phyloP scores from a whole-genome alignment of 306 rosid genomes.

The Vigna nakashimae region DNA sequence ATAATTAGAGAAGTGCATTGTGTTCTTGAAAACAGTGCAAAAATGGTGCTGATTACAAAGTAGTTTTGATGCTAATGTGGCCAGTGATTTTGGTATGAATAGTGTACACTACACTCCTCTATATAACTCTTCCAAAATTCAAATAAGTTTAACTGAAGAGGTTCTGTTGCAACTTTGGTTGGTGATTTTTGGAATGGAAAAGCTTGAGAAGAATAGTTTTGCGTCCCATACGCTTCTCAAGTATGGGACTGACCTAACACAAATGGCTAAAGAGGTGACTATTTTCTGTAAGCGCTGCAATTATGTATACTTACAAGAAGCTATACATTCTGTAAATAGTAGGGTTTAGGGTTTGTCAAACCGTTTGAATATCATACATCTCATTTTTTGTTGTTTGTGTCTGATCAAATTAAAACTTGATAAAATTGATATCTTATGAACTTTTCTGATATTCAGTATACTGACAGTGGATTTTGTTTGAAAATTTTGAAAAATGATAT shows the following conservation, averaged over 20 bases:
- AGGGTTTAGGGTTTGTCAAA: too few species aligned
- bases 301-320: background rate
- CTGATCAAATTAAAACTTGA: too few species aligned
- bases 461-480: too few species aligned
- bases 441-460: too few species aligned
- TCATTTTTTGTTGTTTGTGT: too few species aligned
- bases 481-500: too few species aligned
- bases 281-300: background rate
- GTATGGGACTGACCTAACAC: background rate
- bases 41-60: background rate
- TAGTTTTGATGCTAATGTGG: background rate
- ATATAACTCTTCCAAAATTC: background rate
- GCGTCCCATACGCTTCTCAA: background rate
- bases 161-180: background rate
- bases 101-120: background rate
- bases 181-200: background rate
- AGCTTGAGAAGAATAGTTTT: background rate
- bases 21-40: background rate
- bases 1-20: background rate
- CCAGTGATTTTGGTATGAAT: background rate
- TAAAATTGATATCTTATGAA: too few species aligned
- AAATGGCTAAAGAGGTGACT: background rate
- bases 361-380: too few species aligned
- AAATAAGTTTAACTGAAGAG: background rate
- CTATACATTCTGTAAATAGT: background rate